These are phyloP conservation scores for Colletotrichum filicis DNA, from an alignment of 2,329 filamentous ascomycete species.

Conservation along the genomic window DNA sequence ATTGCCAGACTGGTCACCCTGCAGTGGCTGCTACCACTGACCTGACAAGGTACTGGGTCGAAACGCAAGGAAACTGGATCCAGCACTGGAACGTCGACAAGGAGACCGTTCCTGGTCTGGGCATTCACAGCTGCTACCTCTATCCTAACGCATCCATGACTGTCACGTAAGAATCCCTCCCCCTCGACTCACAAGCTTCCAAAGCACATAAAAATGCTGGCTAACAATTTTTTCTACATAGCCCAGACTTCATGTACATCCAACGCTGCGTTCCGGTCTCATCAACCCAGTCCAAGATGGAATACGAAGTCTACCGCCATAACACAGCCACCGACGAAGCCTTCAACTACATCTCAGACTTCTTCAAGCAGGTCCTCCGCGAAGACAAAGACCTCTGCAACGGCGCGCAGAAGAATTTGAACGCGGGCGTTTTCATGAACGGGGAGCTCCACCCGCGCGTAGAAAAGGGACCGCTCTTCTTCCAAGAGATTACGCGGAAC, in stretches of 20 bases:
- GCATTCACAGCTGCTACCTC: constrained; percentile 50
- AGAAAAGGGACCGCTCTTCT: constrained; percentile 63
- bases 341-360: constrained; percentile 56
- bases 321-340: constrained; percentile 56
- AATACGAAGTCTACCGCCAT: constrained; percentile 63
- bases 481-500: constrained; percentile 41
- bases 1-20: constrained; percentile 60
- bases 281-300: constrained; percentile 54
- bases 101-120: constrained; percentile 40
- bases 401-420: constrained; percentile 60
- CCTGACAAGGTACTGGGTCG: constrained; percentile 54
- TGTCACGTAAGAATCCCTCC: constrained; percentile 47
- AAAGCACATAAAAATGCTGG: too few relatives aligned
- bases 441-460: constrained; percentile 62
- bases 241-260: constrained; percentile 61
- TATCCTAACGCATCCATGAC: constrained; percentile 53
- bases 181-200: too few relatives aligned
- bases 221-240: constrained; percentile 31
- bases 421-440: constrained; percentile 60
- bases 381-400: constrained; percentile 64
- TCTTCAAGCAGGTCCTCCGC: constrained; percentile 62
- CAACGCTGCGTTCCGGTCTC: constrained; percentile 59
- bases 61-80: constrained; percentile 46
- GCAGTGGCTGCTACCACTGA: constrained; percentile 54
- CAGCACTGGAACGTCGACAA: constrained; percentile 50